phyloP scores from a whole-genome alignment of 257 asterid species.

The Solanum dulcamara region DNA sequence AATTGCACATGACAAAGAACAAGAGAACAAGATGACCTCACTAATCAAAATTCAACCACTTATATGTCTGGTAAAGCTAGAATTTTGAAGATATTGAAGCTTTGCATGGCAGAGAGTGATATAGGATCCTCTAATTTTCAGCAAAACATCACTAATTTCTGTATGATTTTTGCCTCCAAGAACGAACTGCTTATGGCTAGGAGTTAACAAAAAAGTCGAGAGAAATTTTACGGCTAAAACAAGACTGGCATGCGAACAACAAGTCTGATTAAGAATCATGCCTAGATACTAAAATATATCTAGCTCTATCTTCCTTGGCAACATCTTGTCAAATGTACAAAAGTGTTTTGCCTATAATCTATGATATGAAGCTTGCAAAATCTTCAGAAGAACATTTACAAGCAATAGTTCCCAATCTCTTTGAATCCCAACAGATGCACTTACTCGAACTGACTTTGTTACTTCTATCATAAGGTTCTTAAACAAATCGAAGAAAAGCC shows the following conservation, averaged over 20 bases:
- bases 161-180: neutral
- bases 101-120: neutral
- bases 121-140: neutral
- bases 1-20: neutral
- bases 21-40: neutral
- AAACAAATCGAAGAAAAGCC: neutral
- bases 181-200: neutral
- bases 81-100: neutral
- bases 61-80: neutral
- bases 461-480: neutral
- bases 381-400: neutral
- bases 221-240: neutral
- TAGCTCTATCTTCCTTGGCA: neutral
- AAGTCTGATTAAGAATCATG: neutral
- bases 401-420: neutral
- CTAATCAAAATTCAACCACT: neutral
- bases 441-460: neutral
- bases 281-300: neutral
- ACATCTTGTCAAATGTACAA: neutral
- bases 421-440: neutral
- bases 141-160: neutral
- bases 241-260: neutral
- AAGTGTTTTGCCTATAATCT: neutral
- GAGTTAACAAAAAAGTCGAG: neutral
- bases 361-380: neutral